A percentile compares a stretch with the other conserved stretches of the same genome.
phyloP scores from a whole-genome alignment of 2,329 filamentous ascomycete species.

The Phoma herbarum region DNA sequence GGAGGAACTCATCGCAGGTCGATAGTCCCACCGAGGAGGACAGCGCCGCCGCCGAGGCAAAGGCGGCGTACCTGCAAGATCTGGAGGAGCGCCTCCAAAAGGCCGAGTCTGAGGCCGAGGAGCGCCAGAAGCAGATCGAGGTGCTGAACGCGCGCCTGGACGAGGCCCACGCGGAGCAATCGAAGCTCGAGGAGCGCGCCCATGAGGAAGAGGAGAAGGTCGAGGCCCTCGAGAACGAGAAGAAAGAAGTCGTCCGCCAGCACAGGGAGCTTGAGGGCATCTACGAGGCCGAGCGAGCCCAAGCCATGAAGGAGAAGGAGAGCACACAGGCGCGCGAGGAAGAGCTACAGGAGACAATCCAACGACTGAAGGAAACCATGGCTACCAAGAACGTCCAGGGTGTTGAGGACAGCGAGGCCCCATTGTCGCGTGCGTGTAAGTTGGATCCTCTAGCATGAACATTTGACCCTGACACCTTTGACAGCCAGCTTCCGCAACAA shows the following conservation, averaged over 20 bases:
- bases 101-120: conserved; percentile 79
- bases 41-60: conserved; percentile 79
- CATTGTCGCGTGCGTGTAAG: conserved; percentile 62
- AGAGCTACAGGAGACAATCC: conserved; percentile 88
- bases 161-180: conserved; percentile 83
- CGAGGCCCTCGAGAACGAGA: conserved; percentile 82
- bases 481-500: conserved; percentile 57
- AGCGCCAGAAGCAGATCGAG: conserved; percentile 83
- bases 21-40: conserved; percentile 44
- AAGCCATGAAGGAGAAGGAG: conserved; percentile 91
- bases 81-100: conserved; percentile 82
- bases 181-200: conserved; percentile 83
- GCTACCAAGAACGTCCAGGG: conserved; percentile 73
- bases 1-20: conserved; percentile 47
- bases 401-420: conserved; percentile 60
- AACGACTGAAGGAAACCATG: conserved; percentile 88
- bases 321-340: conserved; percentile 85
- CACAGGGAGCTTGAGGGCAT: conserved; percentile 91
- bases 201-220: conserved; percentile 88
- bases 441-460: conserved; percentile 23
- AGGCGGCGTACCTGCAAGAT: conserved; percentile 81
- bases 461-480: conserved; percentile 31
- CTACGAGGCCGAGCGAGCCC: conserved; percentile 87
- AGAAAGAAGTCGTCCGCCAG: conserved; percentile 82
- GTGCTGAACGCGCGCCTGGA: conserved; percentile 87